Evolutionary conservation across 768 basidiomycete genomes (phyloP), one percentile per base, ranked within the genome.

Genomic region (Podaxis rugospora): DNA sequence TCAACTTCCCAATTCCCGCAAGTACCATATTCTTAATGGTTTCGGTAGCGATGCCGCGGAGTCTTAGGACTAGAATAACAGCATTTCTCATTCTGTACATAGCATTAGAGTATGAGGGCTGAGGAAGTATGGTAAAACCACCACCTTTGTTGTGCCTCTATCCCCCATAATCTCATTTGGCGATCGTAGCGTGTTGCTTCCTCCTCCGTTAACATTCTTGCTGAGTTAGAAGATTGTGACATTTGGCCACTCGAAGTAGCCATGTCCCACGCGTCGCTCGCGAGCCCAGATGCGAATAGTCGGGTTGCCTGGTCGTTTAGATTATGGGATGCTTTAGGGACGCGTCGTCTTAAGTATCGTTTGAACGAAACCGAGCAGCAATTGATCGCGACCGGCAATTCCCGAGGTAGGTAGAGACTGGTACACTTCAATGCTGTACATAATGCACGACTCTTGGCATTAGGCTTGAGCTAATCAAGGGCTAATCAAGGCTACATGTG

Each of bases 1-100:
- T 78, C 63, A 99, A 76, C 70, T 85, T 88, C 25, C 97, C 97
- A 59, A 99, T 92, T 42, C 97, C 97, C 9, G 97, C 92, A 51
- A 99, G 83, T 16, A 98, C 96, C 70, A 99, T 90, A 70, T 99
- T 99, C 76, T 98, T 99, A 74, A 98, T 90, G 14, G 89, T 85
- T 72, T 99, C 97, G 5, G 94, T 93, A 42, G 97, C 94, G 40
- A 90, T 83, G 2, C 94, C 93, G 47, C 83, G 82, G 44, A 97
- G 79, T 39, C 83, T 84, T 18, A 95, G 76, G 37, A 98, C 81
- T 25, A 96, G 77, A 66, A 98, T 91, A 2, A 93, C 92, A 21
- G 93, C 94, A 71, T 91, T 94, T 66, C 93, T 85, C 93, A 96
- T 97, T 71, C 94, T 97, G 71, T 37, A 68, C 55, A n/a, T 25